Conservation (phyloP, 2,329 filamentous ascomycete species). For the Aspergillus transmontanensis region DNA sequence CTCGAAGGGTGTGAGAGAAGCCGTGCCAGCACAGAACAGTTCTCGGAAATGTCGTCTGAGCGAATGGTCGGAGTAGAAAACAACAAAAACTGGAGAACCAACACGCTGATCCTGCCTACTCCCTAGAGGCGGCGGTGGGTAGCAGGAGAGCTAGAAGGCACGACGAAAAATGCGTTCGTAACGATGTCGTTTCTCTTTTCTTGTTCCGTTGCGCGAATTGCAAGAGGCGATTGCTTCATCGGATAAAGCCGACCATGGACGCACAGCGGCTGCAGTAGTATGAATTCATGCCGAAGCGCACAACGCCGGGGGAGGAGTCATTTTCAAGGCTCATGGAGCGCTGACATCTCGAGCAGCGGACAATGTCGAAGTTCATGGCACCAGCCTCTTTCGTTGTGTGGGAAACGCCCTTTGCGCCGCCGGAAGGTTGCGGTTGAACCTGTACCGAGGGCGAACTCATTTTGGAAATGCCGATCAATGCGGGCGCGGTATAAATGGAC, state of each 20-base stretch:
- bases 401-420: constrained; percentile 25
- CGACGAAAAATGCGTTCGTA: constrained; percentile 9
- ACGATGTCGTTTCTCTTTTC: constrained; percentile 9
- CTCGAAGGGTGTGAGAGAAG: constrained; percentile 4
- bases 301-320: constrained; percentile 38
- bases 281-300: constrained; percentile 53
- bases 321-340: constrained; percentile 47
- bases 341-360: constrained; percentile 53
- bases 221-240: constrained; percentile 30
- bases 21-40: constrained; percentile 22
- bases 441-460: constrained; percentile 44
- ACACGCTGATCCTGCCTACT: constrained; percentile 1
- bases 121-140: background rate
- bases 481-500: background rate
- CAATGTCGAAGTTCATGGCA: constrained; percentile 40
- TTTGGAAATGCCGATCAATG: constrained; percentile 10
- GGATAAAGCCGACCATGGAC: constrained; percentile 46
- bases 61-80: constrained; percentile 11
- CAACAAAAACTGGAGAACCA: constrained; percentile 12
- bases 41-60: constrained; percentile 11
- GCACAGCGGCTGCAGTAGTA: constrained; percentile 53
- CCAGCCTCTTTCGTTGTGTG: constrained; percentile 28
- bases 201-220: background rate
- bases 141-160: constrained; percentile 5
- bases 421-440: constrained; percentile 33